Evolutionary conservation across 2,329 filamentous ascomycete species (phyloP), one percentile per base, ranked within the genome.

Genomic region (Phoma sp.): DNA sequence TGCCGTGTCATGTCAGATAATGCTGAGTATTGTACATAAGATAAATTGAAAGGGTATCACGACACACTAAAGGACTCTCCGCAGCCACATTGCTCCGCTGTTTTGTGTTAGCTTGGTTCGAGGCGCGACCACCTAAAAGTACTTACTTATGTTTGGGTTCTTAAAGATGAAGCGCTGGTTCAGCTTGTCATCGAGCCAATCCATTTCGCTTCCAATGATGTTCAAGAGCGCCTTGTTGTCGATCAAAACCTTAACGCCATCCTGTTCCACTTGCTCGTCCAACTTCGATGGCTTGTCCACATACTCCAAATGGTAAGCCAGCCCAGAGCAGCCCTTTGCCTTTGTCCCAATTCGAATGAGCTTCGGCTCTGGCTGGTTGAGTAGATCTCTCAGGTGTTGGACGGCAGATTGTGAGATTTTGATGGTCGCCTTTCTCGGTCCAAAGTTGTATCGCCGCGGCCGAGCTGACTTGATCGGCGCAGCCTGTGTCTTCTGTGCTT

Each of bases 181-280:
- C 62, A 99, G 79, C 80, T 96, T 96, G 69, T 98, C 95, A 78
- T 98, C 93, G 10, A 94, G 84, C 93, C 94, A 99, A 73, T 99
- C 95, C 95, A 99, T 99, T 79, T 98, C 94, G 72, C 90, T 96
- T 5, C 95, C 95, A 68, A 99, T 97, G 49, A 99, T 98, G 76
- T 94, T 98, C 74, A 99, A 93, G 44, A 99, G 80, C 37, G 95
- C 95, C 81, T 97, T 98, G 82, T 91, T 96, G 76, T 99, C 95
- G 53, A 99, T 95, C 74, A 98, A 76, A 31, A 99, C 94, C 77
- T 91, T 94, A 53, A 99, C 94, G 0, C 94, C 95, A 69, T 98
- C 95, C 74, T 99, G 95, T 73, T 96, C 93, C 1, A 99, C 92
- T 46, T 88, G 83, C 76, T 99, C 95, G 69, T 99, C 95, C 68